Base-by-base conservation (phyloP, 2,329 filamentous ascomycete species). In the Arthrobotrys sphaeroides region DNA sequence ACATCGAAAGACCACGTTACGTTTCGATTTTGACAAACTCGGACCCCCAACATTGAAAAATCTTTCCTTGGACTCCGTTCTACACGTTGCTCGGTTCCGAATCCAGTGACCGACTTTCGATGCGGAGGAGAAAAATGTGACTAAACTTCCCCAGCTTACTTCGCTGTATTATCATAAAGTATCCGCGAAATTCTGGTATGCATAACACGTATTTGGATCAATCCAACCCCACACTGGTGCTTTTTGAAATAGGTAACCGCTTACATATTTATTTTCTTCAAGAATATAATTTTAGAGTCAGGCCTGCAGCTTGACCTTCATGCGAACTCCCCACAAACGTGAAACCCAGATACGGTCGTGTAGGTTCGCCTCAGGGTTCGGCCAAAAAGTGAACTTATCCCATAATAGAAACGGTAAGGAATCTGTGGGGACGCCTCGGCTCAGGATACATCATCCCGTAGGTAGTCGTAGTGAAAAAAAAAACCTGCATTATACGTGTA, bases 1-100 rank as follows among this genome's bases (percentile, higher is more conserved):
- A 3, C 26, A 24, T 13, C 3, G 20, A 53, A 33, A 33, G 26
- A 53, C 47, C 47, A 53, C 47, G 47, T 53, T n/a, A n/a, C n/a
- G n/a, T n/a, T n/a, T n/a, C n/a, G n/a, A n/a, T n/a, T 53, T 53
- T 26, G 47, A 53, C 47, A 53, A 53, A 53, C 47, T n/a, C n/a
- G n/a, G n/a, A n/a, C n/a, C n/a, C n/a, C n/a, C n/a, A n/a, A n/a
- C n/a, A n/a, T n/a, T n/a, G n/a, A n/a, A n/a, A n/a, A n/a, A n/a
- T n/a, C n/a, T n/a, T n/a, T n/a, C n/a, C n/a, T n/a, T n/a, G n/a
- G n/a, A 47, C 43, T 20, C 5, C 47, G 33, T 51, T 51, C 5
- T 6, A 43, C n/a, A 5, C 22, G n/a, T 9, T n/a, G 26, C 22
- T 45, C 9, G 2, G 13, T 5, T 16, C 2, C 3, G 28, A 26